Evolutionary conservation across 2,329 filamentous ascomycete genomes (phyloP).

Genomic region (Dendryphion nanum): DNA sequence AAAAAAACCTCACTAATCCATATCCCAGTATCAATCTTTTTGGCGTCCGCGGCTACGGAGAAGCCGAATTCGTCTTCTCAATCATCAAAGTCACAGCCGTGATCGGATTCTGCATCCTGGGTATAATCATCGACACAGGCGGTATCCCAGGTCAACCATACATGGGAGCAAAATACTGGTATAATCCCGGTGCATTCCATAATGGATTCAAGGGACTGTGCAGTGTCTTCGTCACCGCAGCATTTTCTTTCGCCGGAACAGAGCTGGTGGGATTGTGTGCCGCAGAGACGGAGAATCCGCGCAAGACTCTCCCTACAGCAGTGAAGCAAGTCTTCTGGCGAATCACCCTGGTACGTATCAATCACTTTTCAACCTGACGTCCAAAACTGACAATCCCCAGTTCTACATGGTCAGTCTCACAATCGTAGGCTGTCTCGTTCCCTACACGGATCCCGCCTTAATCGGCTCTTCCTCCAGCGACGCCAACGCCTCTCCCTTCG

Average conservation of each 20-base stretch:
- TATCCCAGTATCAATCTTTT: slow-evolving; percentile 46
- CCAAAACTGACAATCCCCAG: slow-evolving; percentile 10
- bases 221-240: slow-evolving; percentile 70
- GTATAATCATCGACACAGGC: slow-evolving; percentile 77
- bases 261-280: slow-evolving; percentile 75
- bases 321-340: slow-evolving; percentile 94
- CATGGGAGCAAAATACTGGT: slow-evolving; percentile 76
- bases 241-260: slow-evolving; percentile 70
- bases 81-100: slow-evolving; percentile 80
- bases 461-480: slow-evolving; percentile 59
- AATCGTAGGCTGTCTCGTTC: slow-evolving; percentile 76
- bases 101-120: slow-evolving; percentile 80
- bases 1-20: neutral
- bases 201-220: slow-evolving; percentile 76
- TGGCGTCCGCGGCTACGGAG: slow-evolving; percentile 66
- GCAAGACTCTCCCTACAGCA: slow-evolving; percentile 78
- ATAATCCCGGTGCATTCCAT: slow-evolving; percentile 72
- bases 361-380: slow-evolving; percentile 1
- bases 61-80: slow-evolving; percentile 82
- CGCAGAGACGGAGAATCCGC: slow-evolving; percentile 72
- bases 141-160: slow-evolving; percentile 63
- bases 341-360: slow-evolving; percentile 59
- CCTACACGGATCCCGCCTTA: slow-evolving; percentile 64
- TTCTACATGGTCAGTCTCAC: slow-evolving; percentile 82
- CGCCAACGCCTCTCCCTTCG: slow-evolving; percentile 78